These are phyloP conservation scores for Aspergillus unguis DNA, from an alignment of 2,329 filamentous ascomycete species.

Conservation along the genomic window DNA sequence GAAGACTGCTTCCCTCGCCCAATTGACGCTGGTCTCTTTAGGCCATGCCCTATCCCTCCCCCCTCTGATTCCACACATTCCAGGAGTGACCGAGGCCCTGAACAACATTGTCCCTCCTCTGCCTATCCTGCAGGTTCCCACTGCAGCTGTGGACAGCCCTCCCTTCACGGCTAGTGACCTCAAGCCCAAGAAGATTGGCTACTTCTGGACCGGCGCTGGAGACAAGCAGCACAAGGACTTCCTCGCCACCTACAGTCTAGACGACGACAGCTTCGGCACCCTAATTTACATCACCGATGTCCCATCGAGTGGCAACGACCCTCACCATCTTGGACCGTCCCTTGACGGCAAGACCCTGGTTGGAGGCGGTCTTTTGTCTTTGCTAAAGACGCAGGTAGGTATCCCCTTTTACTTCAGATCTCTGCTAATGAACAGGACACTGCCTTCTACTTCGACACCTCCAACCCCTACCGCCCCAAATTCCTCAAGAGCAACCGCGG, in stretches of 20 bases:
- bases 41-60: conserved; percentile 39
- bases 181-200: conserved; percentile 64
- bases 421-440: conserved; percentile 48
- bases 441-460: conserved; percentile 60
- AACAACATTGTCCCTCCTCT: conserved; percentile 50
- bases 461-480: conserved; percentile 56
- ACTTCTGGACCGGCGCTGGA: conserved; percentile 61
- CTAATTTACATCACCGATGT: conserved; percentile 59
- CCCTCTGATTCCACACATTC: conserved; percentile 57
- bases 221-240: conserved; percentile 54
- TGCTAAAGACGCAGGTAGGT: conserved; percentile 10
- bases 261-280: conserved; percentile 58
- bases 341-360: conserved; percentile 57
- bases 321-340: conserved; percentile 57
- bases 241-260: conserved; percentile 21
- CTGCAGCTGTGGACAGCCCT: conserved; percentile 36
- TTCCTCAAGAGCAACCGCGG: conserved; percentile 60
- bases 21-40: conserved; percentile 19
- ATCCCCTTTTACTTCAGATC: not conserved
- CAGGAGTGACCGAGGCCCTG: conserved; percentile 59
- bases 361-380: conserved; percentile 51
- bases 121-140: conserved; percentile 58
- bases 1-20: not conserved
- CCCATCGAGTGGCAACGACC: conserved; percentile 57
- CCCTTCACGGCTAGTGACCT: conserved; percentile 55